Conservation (phyloP, 306 rosid species). For the Quercus suber region DNA sequence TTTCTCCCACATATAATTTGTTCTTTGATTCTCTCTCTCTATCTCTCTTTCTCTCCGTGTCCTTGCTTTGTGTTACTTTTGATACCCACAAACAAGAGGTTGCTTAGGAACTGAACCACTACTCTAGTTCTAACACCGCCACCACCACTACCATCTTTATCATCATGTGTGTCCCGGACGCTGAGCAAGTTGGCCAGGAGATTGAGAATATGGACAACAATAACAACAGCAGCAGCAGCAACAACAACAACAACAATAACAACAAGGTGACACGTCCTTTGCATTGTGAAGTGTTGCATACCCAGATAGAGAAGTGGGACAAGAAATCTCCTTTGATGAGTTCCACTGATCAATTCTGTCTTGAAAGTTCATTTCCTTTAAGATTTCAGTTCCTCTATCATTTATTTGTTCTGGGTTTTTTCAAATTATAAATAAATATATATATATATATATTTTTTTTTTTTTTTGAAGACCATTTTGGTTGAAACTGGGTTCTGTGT, state of each 20-base stretch:
- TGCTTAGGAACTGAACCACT: constrained; percentile 34
- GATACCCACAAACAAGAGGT: constrained; percentile 33
- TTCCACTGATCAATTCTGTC: constrained; percentile 30
- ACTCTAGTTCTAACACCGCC: neutral
- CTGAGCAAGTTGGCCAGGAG: constrained; percentile 57
- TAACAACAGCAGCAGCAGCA: constrained; percentile 9
- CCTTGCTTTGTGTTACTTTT: constrained; percentile 26
- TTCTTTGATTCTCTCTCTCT: constrained; percentile 3
- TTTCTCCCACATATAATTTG: constrained; percentile 26
- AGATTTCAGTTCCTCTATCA: constrained; percentile 12
- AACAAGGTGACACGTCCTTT: constrained; percentile 49
- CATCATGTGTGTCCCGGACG: constrained; percentile 74
- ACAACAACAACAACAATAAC: constrained; percentile 24
- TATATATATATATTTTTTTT: neutral
- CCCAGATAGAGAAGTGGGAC: constrained; percentile 49
- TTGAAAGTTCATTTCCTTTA: constrained; percentile 61
- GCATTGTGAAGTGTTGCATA: constrained; percentile 54
- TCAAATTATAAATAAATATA: neutral
- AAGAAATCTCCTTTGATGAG: constrained; percentile 32
- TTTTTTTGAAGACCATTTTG: constrained; percentile 4
- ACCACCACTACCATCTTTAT: constrained; percentile 7
- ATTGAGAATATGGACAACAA: constrained; percentile 33
- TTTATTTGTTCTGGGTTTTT: constrained; percentile 6
- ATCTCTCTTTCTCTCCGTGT: neutral
- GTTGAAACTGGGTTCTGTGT: neutral